These are phyloP conservation scores for Suillus clintonianus DNA, from an alignment of 768 basidiomycete species.

Conservation along the genomic window DNA sequence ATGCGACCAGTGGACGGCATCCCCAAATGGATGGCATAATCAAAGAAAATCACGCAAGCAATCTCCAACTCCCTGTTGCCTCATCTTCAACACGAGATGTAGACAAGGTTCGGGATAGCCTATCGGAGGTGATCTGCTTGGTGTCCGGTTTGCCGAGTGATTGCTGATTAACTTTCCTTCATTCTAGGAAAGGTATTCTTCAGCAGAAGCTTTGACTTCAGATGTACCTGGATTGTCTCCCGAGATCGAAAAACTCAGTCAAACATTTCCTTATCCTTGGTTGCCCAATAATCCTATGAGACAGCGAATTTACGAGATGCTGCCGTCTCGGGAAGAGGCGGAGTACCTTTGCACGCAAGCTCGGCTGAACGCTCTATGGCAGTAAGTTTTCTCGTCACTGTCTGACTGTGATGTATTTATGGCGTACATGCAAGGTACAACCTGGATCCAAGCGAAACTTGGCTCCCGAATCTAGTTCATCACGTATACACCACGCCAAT, in stretches of 20 bases:
- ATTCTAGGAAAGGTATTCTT: conserved; percentile 25
- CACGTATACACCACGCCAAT: conserved; percentile 66
- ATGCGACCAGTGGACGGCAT: conserved; percentile 20
- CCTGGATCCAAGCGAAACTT: conserved; percentile 69
- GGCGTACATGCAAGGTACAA: conserved; percentile 50
- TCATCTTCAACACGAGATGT: conserved; percentile 4
- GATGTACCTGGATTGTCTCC: conserved; percentile 27
- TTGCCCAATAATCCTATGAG: conserved; percentile 62
- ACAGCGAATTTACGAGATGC: conserved; percentile 60
- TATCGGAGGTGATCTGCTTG: conserved; percentile 23
- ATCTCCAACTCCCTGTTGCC: conserved; percentile 7
- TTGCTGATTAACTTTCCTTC: background rate
- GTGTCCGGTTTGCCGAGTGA: background rate
- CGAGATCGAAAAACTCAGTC: conserved; percentile 51
- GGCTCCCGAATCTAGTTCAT: conserved; percentile 66
- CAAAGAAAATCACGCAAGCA: conserved; percentile 15
- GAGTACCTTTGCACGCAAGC: conserved; percentile 63
- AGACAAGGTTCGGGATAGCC: conserved; percentile 16
- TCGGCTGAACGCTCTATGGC: conserved; percentile 70
- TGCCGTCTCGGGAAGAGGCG: conserved; percentile 62
- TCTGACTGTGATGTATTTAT: background rate
- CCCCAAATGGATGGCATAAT: conserved; percentile 1
- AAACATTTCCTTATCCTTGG: conserved; percentile 73
- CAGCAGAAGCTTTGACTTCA: conserved; percentile 19
- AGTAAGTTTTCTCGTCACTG: conserved; percentile 45